Conservation (phyloP, 331 rosid species). For the Erythrophleum ivorense region DNA sequence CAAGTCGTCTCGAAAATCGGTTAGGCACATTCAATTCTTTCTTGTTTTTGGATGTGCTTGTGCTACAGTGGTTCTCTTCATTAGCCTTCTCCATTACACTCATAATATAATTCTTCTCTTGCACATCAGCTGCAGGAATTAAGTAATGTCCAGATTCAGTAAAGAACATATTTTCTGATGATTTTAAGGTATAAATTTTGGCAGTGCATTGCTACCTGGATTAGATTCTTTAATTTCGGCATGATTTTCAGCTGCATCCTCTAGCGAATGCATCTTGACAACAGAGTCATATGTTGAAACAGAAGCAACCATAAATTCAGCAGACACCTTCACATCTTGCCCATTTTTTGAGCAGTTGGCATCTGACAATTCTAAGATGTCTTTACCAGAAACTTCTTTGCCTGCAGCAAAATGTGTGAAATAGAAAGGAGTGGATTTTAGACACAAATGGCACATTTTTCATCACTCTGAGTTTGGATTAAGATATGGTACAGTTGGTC, state of each 20-base stretch:
- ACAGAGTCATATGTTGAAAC: conserved; percentile 39
- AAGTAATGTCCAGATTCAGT: conserved; percentile 40
- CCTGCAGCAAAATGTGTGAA: conserved; percentile 50
- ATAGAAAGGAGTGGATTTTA: conserved; percentile 11
- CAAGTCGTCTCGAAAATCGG: conserved; percentile 57
- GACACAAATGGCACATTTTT: conserved; percentile 14
- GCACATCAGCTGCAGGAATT: conserved; percentile 42
- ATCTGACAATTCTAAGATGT: conserved; percentile 42
- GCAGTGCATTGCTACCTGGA: conserved; percentile 33
- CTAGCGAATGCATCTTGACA: conserved; percentile 41
- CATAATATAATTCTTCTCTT: conserved; percentile 37
- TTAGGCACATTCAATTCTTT: conserved; percentile 48
- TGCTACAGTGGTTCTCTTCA: conserved; percentile 32
- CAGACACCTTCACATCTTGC: conserved; percentile 32
- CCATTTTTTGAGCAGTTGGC: conserved; percentile 33
- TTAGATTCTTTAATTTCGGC: conserved; percentile 41
- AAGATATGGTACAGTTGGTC: conserved; percentile 10
- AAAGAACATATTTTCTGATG: conserved; percentile 32
- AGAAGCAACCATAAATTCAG: conserved; percentile 43
- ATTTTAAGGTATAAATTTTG: conserved; percentile 15
- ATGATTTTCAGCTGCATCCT: conserved; percentile 34
- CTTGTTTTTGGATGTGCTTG: conserved; percentile 48
- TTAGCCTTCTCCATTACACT: conserved; percentile 25
- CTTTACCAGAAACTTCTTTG: conserved; percentile 43
- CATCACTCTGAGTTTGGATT: conserved; percentile 12